phyloP scores from a whole-genome alignment of 306 rosid genomes.

The Hippophae gyantsensis region DNA sequence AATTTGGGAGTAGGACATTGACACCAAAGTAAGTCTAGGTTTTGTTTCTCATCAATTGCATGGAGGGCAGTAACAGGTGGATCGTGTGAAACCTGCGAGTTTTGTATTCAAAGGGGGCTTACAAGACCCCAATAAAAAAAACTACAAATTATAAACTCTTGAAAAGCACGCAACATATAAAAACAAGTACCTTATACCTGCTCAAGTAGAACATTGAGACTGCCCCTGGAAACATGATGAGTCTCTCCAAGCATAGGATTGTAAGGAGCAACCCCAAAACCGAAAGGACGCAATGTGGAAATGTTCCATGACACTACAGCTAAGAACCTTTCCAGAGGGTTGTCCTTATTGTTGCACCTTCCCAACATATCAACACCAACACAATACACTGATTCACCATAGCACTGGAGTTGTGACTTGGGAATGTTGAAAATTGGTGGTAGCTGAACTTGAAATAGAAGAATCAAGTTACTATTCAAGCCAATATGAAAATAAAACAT shows the following conservation, averaged over 20 bases:
- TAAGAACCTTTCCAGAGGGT: conserved; percentile 51
- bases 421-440: conserved; percentile 71
- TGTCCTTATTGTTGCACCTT: conserved; percentile 43
- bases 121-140: no score
- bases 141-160: no score
- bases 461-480: no score
- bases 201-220: conserved; percentile 56
- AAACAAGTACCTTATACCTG: conserved; percentile 35
- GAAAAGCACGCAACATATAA: no score
- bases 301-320: conserved; percentile 71
- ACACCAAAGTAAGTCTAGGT: conserved; percentile 65
- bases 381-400: conserved; percentile 64
- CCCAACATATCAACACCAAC: conserved; percentile 39
- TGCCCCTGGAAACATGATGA: conserved; percentile 67
- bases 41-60: conserved; percentile 70
- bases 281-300: conserved; percentile 56
- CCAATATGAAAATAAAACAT: no score
- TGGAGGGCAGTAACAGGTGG: conserved; percentile 85
- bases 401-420: conserved; percentile 79
- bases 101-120: background rate
- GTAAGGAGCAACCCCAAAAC: conserved; percentile 59
- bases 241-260: conserved; percentile 94
- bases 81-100: conserved; percentile 65
- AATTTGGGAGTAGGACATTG: conserved; percentile 54
- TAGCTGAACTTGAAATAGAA: conserved; percentile 33